Conservation (phyloP, 176 grass and related monocot genomes). For the Lolium multiflorum region DNA sequence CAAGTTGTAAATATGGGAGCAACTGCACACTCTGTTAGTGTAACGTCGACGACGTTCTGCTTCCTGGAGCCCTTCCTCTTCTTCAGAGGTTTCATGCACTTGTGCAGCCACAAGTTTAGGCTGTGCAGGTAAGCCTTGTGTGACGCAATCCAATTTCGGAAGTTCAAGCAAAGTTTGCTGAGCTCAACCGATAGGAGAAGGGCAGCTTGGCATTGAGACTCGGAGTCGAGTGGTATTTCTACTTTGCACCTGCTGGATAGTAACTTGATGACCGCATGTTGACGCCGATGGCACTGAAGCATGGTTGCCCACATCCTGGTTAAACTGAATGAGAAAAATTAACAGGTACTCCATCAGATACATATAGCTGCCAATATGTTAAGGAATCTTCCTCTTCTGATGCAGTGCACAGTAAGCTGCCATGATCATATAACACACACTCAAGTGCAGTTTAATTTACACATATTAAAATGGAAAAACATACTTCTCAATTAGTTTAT, state of each 20-base stretch:
- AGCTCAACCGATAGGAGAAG: slow-evolving; percentile 48
- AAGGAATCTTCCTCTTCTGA: background rate
- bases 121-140: slow-evolving; percentile 61
- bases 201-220: slow-evolving; percentile 41
- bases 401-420: background rate
- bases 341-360: slow-evolving; percentile 7
- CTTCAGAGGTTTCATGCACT: slow-evolving; percentile 63
- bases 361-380: background rate
- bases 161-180: slow-evolving; percentile 56
- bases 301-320: slow-evolving; percentile 72
- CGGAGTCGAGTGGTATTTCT: slow-evolving; percentile 38
- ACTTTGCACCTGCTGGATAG: slow-evolving; percentile 42
- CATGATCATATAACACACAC: background rate
- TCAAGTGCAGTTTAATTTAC: background rate
- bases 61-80: slow-evolving; percentile 42
- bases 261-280: slow-evolving; percentile 46
- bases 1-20: slow-evolving; percentile 67
- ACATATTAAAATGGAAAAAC: background rate
- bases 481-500: slow-evolving; percentile 73
- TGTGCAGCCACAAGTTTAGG: slow-evolving; percentile 61
- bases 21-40: slow-evolving; percentile 18
- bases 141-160: slow-evolving; percentile 60
- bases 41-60: slow-evolving; percentile 20
- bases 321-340: slow-evolving; percentile 46
- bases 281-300: slow-evolving; percentile 54